Evolutionary conservation across 2,329 filamentous ascomycete species (phyloP).

Genomic region (Septoria linicola): DNA sequence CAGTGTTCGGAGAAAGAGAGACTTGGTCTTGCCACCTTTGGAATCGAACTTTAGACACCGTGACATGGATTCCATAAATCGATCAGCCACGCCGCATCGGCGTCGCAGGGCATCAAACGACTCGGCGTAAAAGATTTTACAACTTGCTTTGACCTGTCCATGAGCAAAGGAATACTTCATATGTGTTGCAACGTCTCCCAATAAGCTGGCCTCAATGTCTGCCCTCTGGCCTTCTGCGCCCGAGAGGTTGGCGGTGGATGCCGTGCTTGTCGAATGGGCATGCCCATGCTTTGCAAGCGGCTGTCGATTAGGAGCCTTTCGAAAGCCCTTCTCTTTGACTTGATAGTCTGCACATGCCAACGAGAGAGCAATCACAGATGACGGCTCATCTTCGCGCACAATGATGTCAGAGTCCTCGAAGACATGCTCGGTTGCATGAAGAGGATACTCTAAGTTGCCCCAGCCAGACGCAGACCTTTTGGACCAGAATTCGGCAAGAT

Average conservation of each 20-base stretch:
- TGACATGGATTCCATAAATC: conserved; percentile 91
- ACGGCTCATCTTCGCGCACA: conserved; percentile 94
- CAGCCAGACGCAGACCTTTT: conserved; percentile 95
- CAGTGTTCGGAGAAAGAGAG: conserved; percentile 91
- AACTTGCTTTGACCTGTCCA: conserved; percentile 89
- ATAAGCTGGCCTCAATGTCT: conserved; percentile 74
- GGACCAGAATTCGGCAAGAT: conserved; percentile 97
- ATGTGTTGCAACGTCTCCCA: conserved; percentile 84
- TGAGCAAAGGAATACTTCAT: conserved; percentile 95
- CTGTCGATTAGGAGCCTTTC: conserved; percentile 38
- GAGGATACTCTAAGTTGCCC: conserved; percentile 87
- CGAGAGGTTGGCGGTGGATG: conserved; percentile 29
- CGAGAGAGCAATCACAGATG: conserved; percentile 90
- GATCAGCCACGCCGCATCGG: conserved; percentile 89
- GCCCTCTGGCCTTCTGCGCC: conserved; percentile 61
- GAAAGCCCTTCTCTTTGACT: conserved; percentile 70
- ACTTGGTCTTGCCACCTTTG: conserved; percentile 96
- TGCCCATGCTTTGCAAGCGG: conserved; percentile 30
- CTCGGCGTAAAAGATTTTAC: conserved; percentile 98
- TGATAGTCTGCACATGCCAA: conserved; percentile 85
- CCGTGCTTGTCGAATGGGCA: conserved; percentile 29
- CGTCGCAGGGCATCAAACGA: conserved; percentile 92
- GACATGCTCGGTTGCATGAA: conserved; percentile 80
- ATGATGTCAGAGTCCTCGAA: conserved; percentile 97
- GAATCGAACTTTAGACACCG: conserved; percentile 97